Conservation (phyloP, 495 filamentous ascomycete species). For the Cladorrhinum samala region DNA sequence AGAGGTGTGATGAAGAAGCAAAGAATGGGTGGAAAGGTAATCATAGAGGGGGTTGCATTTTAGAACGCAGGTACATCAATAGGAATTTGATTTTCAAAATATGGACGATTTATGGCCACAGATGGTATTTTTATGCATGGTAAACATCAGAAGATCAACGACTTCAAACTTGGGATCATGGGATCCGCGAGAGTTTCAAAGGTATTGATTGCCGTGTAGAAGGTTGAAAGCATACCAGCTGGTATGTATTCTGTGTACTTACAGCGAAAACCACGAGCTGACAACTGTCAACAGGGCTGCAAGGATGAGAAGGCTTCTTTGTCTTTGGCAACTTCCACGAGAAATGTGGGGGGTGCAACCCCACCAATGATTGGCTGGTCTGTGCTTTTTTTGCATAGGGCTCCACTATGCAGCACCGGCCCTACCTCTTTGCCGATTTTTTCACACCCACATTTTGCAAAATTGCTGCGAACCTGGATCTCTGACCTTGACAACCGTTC, state of each 20-base stretch:
- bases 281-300: background rate
- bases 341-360: background rate
- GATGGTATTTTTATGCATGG: too few species aligned
- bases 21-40: too few species aligned
- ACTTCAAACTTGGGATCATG: too few species aligned
- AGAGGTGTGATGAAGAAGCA: background rate
- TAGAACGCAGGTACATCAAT: too few species aligned
- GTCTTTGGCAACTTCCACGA: background rate
- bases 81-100: too few species aligned
- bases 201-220: too few species aligned
- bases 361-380: background rate
- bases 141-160: too few species aligned
- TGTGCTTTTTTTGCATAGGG: slow-evolving; percentile 7
- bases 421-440: slow-evolving; percentile 22
- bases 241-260: too few species aligned
- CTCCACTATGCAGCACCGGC: slow-evolving; percentile 15
- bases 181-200: too few species aligned
- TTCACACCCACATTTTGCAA: slow-evolving; percentile 33
- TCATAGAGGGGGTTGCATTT: too few species aligned
- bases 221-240: too few species aligned
- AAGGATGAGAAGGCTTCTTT: background rate
- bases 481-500: slow-evolving; percentile 16
- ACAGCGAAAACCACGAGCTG: background rate
- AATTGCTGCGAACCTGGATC: slow-evolving; percentile 17
- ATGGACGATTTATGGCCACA: too few species aligned